Evolutionary conservation across 306 rosid genomes (phyloP), one percentile per base, ranked within the genome.

Genomic region (Canavalia ensiformis): DNA sequence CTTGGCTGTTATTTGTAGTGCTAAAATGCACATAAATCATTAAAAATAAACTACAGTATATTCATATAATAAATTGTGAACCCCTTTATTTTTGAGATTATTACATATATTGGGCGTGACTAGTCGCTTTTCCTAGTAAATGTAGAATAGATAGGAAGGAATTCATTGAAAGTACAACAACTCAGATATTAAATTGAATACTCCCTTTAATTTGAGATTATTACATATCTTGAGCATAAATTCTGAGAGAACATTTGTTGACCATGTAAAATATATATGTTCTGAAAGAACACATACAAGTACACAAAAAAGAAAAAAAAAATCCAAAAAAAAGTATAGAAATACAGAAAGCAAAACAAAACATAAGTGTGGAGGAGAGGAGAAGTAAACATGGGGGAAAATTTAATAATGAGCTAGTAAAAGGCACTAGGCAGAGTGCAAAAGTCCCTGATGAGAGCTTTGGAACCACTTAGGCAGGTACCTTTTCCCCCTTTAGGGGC

Each of bases 401-500:
- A 13, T 76, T 3, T 34, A 81, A 66, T 8, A 13, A 62, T 54
- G 42, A 84, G 72, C 50, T 44, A 78, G 64, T 37, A 63, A 34
- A 64, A 49, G 50, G 30, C 67, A 28, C 39, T 33, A 79, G 69
- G 76, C 51, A 74, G 58, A 31, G 13, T 67, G 67, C 67, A 71
- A 66, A 78, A 80, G 52, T 58, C 77, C 76, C n/a, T 34, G 4
- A 54, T 45, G 74, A 55, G 45, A 25, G 28, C 6, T 30, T n/a
- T 6, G 42, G 12, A 18, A 31, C 42, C 35, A 54, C 69, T 88
- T 76, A 91, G 41, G 94, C 89, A 76, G 89, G 34, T 9, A 81
- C 71, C 74, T 89, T 89, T 3, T 82, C 90, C 81, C 85, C 78
- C 60, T 89, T 86, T 33, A 89, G 92, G 8, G 92, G 90, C 90